These are phyloP conservation scores for Vickermania ingenoplastis DNA, from an alignment of 208 protist species.

Conservation along the genomic window DNA sequence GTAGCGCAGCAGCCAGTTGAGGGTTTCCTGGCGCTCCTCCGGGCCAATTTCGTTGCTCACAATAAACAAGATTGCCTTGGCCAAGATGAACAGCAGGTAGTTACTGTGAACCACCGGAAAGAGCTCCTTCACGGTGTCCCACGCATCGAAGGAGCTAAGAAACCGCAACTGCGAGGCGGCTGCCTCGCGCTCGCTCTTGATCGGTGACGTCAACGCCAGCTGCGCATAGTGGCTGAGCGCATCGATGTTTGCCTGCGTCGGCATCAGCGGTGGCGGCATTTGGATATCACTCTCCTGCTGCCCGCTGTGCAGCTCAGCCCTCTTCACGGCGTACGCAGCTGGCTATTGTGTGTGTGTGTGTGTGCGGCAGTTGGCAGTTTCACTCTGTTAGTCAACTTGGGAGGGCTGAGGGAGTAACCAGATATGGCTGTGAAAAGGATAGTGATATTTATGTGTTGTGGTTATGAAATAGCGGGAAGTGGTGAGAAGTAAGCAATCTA, in stretches of 20 bases:
- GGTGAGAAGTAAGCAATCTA: no score
- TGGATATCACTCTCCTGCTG: no score
- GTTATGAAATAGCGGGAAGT: no score
- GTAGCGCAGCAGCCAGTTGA: slow-evolving; percentile 55
- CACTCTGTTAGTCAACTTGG: no score
- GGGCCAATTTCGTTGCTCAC: slow-evolving; percentile 83
- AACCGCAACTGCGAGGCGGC: slow-evolving; percentile 58
- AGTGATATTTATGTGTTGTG: no score
- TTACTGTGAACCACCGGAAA: slow-evolving; percentile 42
- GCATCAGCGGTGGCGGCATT: no score
- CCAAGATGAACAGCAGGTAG: slow-evolving; percentile 73
- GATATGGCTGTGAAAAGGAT: no score
- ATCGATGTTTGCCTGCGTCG: slow-evolving; percentile 16
- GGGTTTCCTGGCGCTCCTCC: slow-evolving; percentile 59
- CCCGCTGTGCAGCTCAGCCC: no score
- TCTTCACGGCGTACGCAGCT: slow-evolving; percentile 20
- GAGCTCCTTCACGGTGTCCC: slow-evolving; percentile 49
- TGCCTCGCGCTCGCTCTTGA: slow-evolving; percentile 39
- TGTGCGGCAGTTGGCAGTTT: no score
- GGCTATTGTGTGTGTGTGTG: no score
- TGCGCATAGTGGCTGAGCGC: slow-evolving; percentile 23
- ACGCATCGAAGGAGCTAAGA: slow-evolving; percentile 75
- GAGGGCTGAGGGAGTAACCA: no score
- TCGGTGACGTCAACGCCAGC: slow-evolving; percentile 37
- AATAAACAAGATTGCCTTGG: slow-evolving; percentile 75